Evolutionary conservation across 192 early-diverging fungal species (phyloP), one percentile per base, ranked within the genome.

Genomic region (Tieghemiomyces parasiticus): DNA sequence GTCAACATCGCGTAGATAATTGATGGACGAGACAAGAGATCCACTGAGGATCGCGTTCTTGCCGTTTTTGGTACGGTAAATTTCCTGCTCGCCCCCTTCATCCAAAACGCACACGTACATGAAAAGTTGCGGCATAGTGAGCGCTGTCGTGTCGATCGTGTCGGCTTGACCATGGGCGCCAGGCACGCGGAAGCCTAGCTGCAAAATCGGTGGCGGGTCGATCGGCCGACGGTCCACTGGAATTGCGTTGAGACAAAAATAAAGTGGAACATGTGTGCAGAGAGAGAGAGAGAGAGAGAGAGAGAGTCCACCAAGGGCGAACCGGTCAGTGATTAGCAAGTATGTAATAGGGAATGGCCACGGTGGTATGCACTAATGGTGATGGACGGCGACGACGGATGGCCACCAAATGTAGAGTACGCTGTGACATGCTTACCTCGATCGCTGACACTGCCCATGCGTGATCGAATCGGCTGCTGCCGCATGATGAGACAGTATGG

Each of bases 61-160:
- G 34, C 86, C 87, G 58, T 90, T 91, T 45, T 86, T 82, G 34
- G 92, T 77, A n/a, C 88, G 71, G 66, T 86, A 85, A 32, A 92
- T 61, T 47, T 91, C 81, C 3, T 26, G 25, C 61, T 90, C 80
- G 47, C 85, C 85, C 24, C 71, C 72, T 42, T 87, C 89, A 26
- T 82, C 80, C 56, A 97, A 80, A 46, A 97, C 67, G 0, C 86
- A 82, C 3, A 85, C 91, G 53, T 94, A 91, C 91, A 94, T 92
- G 60, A 97, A 90, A 67, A 85, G 92, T 60, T 90, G 87, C 0
- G 93, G 91, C 62, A 86, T 93, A 47, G 77, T 72, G 9, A 83
- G 67, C 58, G 71, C 16, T 13, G 14, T 52, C 0, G 2, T 28
- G 22, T 28, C 65, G 20, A 61, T 47, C 53, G 65, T 74, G 61